These are phyloP conservation scores for Cryptococcus wingfieldii DNA, from an alignment of 1,284 basidiomycete genomes.

Conservation along the genomic window DNA sequence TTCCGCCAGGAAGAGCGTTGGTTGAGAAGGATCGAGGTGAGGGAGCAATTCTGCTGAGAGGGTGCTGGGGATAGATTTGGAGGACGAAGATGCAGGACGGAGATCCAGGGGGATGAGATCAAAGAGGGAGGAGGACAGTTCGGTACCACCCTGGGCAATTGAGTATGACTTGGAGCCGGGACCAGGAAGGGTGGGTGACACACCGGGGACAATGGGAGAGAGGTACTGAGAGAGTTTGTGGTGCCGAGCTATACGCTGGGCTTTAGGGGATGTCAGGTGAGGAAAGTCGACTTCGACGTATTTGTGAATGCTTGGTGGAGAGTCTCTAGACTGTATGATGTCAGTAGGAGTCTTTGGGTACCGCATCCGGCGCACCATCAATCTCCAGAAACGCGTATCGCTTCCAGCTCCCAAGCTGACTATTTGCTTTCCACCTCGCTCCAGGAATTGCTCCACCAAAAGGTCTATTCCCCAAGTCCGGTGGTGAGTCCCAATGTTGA, in stretches of 20 bases:
- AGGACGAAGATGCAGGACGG: constrained; percentile 50
- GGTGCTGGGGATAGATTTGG: constrained; percentile 29
- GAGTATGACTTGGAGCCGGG: constrained; percentile 13
- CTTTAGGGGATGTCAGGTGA: constrained; percentile 76
- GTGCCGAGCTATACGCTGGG: constrained; percentile 71
- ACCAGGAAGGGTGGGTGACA: neutral
- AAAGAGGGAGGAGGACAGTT: constrained; percentile 63
- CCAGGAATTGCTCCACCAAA: constrained; percentile 70
- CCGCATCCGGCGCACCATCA: constrained; percentile 60
- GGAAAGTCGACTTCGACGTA: constrained; percentile 91
- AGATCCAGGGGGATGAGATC: constrained; percentile 72
- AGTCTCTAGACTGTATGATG: constrained; percentile 8
- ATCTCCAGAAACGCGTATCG: constrained; percentile 87
- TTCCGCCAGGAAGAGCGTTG: constrained; percentile 82
- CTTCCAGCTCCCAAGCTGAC: constrained; percentile 87
- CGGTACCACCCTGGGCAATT: constrained; percentile 60
- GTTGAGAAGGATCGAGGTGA: constrained; percentile 61
- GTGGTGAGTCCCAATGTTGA: constrained; percentile 92
- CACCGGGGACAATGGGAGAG: neutral
- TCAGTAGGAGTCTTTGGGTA: neutral
- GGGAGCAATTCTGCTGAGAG: constrained; percentile 23
- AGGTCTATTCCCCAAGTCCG: constrained; percentile 74
- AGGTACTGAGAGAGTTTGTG: constrained; percentile 51
- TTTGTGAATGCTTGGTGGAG: constrained; percentile 17
- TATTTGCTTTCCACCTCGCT: constrained; percentile 60